These are phyloP conservation scores for Senna siamea DNA, from an alignment of 306 rosid genomes.

Conservation along the genomic window DNA sequence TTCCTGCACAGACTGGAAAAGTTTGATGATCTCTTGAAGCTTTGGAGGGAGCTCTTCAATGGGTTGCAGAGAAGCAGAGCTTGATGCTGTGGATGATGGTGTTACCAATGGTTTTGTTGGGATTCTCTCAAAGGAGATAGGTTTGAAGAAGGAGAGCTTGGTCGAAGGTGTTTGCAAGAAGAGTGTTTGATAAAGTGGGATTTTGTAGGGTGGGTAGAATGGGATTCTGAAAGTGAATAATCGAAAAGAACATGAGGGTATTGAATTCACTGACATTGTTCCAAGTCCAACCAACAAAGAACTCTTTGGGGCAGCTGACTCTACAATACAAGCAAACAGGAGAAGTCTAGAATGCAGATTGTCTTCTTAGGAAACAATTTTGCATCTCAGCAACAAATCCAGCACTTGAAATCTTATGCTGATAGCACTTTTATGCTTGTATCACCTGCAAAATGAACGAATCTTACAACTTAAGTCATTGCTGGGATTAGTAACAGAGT, in stretches of 20 bases:
- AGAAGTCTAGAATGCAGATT: neutral
- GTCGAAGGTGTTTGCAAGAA: constrained; percentile 19
- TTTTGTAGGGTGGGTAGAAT: constrained; percentile 18
- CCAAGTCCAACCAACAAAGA: neutral
- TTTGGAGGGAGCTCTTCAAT: constrained; percentile 92
- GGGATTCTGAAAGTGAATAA: constrained; percentile 56
- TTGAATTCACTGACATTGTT: constrained; percentile 56
- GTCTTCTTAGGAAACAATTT: neutral
- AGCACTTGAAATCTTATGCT: too few relatives aligned
- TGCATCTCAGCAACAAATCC: too few relatives aligned
- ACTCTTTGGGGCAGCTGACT: neutral
- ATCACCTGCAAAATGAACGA: too few relatives aligned
- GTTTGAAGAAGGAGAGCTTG: constrained; percentile 43
- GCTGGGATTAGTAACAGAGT: too few relatives aligned
- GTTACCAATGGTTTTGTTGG: constrained; percentile 37
- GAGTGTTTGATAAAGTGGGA: constrained; percentile 17
- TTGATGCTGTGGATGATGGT: constrained; percentile 34
- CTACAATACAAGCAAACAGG: neutral
- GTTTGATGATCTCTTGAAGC: constrained; percentile 84
- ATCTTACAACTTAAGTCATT: too few relatives aligned
- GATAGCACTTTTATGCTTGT: too few relatives aligned
- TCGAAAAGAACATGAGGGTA: constrained; percentile 55
- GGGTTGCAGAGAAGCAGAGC: constrained; percentile 64
- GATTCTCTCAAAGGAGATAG: constrained; percentile 69
- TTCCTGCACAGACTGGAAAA: constrained; percentile 82